Base-by-base conservation (phyloP, 179 eudicot genomes). In the Spinacia oleracea region DNA sequence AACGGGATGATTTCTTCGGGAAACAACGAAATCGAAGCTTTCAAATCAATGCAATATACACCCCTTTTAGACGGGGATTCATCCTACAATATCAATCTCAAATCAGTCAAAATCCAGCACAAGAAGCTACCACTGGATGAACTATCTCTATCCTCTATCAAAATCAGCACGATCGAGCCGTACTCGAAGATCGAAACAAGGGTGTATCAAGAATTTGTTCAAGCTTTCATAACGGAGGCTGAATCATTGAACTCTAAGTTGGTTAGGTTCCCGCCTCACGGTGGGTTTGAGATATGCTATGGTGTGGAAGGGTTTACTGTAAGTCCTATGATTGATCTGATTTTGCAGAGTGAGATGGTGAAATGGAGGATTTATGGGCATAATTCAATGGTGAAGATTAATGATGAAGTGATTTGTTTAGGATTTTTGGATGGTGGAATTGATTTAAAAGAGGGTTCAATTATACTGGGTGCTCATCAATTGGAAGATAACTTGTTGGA, bases 301-400 rank as follows among this genome's bases (percentile, higher is more conserved):
- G 81, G 45, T n/a, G 71, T 34, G 20, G 83, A 56, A 16, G 64
- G 25, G 16, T 55, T 66, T n/a, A 32, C 7, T 38, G 58, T 32
- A 2, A 87, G 84, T 34, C 95, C 95, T 9, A 75, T 60, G 27
- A 77, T 92, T n/a, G 93, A 92, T 63, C 64, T 90, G 32, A 89
- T 88, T 70, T 73, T 91, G 81, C 97, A 92, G 74, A 92, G 97
- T 80, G 97, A 91, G 86, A 84, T 91, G 91, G 95, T 92, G 70
- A 91, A 86, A 74, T 92, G 95, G 95, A 83, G 87, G 75, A 84
- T 92, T 5, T 14, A 83, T 34, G 91, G 87, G 66, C 80, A 80
- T 60, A 89, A 88, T 73, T 92, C 89, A 59, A 86, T 92, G 90
- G 89, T 88, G 67, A 62, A 69, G 12, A 82, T 90, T 34, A 79